phyloP scores from a whole-genome alignment of 176 grass and related monocot species.

The Carex cristatella region DNA sequence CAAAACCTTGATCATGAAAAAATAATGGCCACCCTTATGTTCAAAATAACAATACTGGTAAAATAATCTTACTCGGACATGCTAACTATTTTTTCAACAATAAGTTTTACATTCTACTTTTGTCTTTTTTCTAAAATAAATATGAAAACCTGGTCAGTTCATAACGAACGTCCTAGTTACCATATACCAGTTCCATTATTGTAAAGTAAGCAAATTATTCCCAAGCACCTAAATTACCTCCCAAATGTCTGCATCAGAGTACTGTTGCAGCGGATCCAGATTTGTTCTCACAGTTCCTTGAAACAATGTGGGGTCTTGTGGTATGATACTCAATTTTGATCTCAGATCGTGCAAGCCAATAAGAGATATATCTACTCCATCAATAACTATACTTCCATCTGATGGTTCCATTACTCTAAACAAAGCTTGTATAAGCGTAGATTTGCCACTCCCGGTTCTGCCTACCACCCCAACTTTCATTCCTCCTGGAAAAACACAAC shows the following conservation, averaged over 20 bases:
- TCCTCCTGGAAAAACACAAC: constrained; percentile 74
- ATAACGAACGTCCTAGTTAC: not conserved
- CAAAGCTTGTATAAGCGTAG: constrained; percentile 86
- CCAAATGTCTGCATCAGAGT: constrained; percentile 66
- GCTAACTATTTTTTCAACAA: not conserved
- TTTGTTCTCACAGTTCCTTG: constrained; percentile 76
- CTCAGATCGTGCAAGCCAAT: constrained; percentile 75
- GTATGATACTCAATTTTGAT: constrained; percentile 80
- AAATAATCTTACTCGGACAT: not conserved
- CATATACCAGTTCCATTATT: not conserved
- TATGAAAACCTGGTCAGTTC: not conserved
- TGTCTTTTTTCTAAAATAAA: not conserved
- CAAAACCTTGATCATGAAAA: constrained; percentile 40
- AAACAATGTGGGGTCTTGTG: constrained; percentile 89
- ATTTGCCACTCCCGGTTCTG: constrained; percentile 84
- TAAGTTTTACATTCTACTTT: not conserved
- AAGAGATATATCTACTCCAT: constrained; percentile 62
- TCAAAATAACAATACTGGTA: not conserved
- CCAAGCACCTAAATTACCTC: constrained; percentile 39
- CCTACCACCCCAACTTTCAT: constrained; percentile 91
- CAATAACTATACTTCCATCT: constrained; percentile 64
- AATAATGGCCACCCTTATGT: not conserved
- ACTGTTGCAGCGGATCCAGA: constrained; percentile 61
- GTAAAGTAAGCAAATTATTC: not conserved
- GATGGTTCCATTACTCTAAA: constrained; percentile 85